Evolutionary conservation across 1,284 basidiomycete species (phyloP).

Genomic region (Ceratobasidium sp.): DNA sequence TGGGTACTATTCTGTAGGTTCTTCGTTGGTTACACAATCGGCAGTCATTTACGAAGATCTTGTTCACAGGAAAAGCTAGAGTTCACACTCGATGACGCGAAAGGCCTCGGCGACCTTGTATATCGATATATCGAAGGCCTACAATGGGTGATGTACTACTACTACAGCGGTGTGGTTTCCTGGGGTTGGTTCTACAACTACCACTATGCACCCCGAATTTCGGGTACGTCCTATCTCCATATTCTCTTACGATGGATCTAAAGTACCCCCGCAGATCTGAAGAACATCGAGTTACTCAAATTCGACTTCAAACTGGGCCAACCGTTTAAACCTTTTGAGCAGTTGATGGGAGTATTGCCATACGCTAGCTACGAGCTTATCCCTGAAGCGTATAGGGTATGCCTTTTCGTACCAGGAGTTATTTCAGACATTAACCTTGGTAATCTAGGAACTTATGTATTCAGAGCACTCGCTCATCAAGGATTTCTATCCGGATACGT

Average conservation of each 20-base stretch:
- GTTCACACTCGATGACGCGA: slow-evolving; percentile 77
- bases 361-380: slow-evolving; percentile 90
- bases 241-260: not conserved
- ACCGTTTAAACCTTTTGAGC: slow-evolving; percentile 96
- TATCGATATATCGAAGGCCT: slow-evolving; percentile 93
- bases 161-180: slow-evolving; percentile 95
- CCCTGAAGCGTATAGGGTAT: slow-evolving; percentile 84
- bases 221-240: slow-evolving; percentile 66
- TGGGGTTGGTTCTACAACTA: slow-evolving; percentile 99
- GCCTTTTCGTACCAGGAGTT: not conserved
- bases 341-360: slow-evolving; percentile 98
- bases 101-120: slow-evolving; percentile 75
- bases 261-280: slow-evolving; percentile 72
- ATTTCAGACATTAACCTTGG: not conserved
- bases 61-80: slow-evolving; percentile 79
- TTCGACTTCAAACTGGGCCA: slow-evolving; percentile 90
- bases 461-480: slow-evolving; percentile 88
- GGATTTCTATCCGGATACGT: slow-evolving; percentile 94
- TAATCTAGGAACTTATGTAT: slow-evolving; percentile 86
- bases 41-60: not conserved
- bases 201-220: slow-evolving; percentile 96
- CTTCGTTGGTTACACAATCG: not conserved
- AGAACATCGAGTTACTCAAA: slow-evolving; percentile 79
- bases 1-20: slow-evolving; percentile 83
- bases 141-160: slow-evolving; percentile 99